Base-by-base conservation (phyloP, 2,329 filamentous ascomycete species). In the Alternaria sp. region DNA sequence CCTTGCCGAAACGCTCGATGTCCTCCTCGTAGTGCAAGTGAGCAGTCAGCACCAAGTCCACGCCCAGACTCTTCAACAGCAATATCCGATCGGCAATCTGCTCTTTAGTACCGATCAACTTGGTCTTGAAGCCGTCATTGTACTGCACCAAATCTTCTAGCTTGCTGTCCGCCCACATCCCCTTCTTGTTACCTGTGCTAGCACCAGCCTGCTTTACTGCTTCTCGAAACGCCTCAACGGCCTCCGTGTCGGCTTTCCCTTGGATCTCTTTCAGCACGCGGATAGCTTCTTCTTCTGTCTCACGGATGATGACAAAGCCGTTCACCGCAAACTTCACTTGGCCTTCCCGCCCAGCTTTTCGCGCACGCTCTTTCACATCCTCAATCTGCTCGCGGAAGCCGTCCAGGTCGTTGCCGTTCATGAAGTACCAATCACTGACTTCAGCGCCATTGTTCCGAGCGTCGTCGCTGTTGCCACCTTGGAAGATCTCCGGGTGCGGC, bases 121-220 rank as follows among this genome's bases (percentile, higher is more conserved):
- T 86, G 4, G 84, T 86, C 77, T 86, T 86, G 74, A 86, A 87
- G 3, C 85, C 85, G 69, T 86, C 84, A 49, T 86, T 86, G 66
- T 86, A 86, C 74, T 86, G 85, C 28, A 86, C 83, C 57, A 86
- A 68, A 68, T 87, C 85, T 54, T 86, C 82, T 44, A 86, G 82
- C 65, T 83, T 84, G 67, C 79, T 82, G 50, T 84, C 77, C 8
- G 84, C 84, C 85, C 84, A 86, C 84, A 86, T 87, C 45, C 84
- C 85, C 49, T 79, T 81, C 71, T 84, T 85, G 56, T 84, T 83
- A 0, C 66, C 66, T 0, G 84, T 84, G 13, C 79, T 81, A 0
- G 81, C 79, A 7, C 84, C 85, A 3, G 85, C 85, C 60, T 86
- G 83, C 67, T 84, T 79, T 2, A 85, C 84, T 25, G 83, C 82